phyloP scores from a whole-genome alignment of 106 monocot genomes.

The Allium sativum region DNA sequence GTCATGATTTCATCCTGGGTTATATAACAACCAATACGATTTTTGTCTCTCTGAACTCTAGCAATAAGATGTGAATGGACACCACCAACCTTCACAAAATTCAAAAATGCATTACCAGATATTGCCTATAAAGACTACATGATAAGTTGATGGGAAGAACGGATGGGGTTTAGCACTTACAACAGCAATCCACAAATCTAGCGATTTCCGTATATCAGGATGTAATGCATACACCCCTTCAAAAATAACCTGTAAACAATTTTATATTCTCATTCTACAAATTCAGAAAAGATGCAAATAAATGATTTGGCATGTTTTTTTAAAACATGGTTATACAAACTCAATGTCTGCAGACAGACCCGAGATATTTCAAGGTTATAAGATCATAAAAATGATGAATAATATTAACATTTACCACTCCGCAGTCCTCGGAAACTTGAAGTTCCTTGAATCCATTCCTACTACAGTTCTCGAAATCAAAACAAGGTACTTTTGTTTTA shows the following conservation, averaged over 20 bases:
- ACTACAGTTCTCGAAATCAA: constrained; percentile 91
- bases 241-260: constrained; percentile 66
- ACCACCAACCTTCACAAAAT: constrained; percentile 70
- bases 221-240: constrained; percentile 97
- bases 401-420: constrained; percentile 55
- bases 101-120: neutral
- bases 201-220: constrained; percentile 76
- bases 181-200: constrained; percentile 98
- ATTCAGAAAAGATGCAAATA: too few species aligned
- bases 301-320: too few species aligned
- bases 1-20: constrained; percentile 88
- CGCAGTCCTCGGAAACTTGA: constrained; percentile 94
- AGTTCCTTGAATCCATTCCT: constrained; percentile 84
- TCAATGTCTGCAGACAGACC: too few species aligned
- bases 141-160: neutral
- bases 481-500: constrained; percentile 81
- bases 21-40: constrained; percentile 42
- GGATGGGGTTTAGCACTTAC: constrained; percentile 31
- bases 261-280: too few species aligned
- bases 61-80: constrained; percentile 98
- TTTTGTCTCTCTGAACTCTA: constrained; percentile 93
- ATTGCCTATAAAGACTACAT: neutral
- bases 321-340: too few species aligned
- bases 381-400: too few species aligned
- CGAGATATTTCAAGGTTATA: too few species aligned